Conservation (phyloP, 352 stramenopile genomes). For the Pythium scleroteichum region DNA sequence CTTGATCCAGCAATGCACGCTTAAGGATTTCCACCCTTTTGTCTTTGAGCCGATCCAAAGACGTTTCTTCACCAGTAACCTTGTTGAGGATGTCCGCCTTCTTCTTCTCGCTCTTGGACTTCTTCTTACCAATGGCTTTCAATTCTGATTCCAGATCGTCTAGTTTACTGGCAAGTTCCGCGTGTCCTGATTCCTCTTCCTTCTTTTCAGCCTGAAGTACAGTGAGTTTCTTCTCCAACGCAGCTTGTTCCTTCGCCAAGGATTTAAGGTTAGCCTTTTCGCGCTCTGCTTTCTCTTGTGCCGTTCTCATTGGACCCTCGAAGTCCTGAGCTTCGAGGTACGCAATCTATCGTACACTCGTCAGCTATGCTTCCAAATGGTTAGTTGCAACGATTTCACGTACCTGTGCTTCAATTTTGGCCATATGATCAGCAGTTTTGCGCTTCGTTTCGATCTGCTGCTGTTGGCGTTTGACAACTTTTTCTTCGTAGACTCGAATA, state of each 20-base stretch:
- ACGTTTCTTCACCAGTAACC: constrained; percentile 88
- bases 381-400: constrained; percentile 9
- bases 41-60: constrained; percentile 91
- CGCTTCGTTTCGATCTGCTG: constrained; percentile 68
- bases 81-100: constrained; percentile 77
- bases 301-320: constrained; percentile 41
- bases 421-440: constrained; percentile 75
- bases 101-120: constrained; percentile 63
- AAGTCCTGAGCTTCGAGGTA: constrained; percentile 54
- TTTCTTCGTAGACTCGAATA: constrained; percentile 93
- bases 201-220: constrained; percentile 81
- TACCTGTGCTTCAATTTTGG: constrained; percentile 85
- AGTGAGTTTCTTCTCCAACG: constrained; percentile 44
- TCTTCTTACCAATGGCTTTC: constrained; percentile 58
- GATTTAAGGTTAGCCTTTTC: constrained; percentile 59
- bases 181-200: constrained; percentile 45
- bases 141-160: constrained; percentile 66
- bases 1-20: constrained; percentile 94
- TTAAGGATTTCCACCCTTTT: constrained; percentile 95
- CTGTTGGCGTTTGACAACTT: constrained; percentile 85
- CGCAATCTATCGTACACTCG: constrained; percentile 23
- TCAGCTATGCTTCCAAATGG: too few relatives aligned
- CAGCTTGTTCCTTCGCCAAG: constrained; percentile 50
- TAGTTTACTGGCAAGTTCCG: constrained; percentile 37
- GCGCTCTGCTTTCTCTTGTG: constrained; percentile 42